Evolutionary conservation across 1,284 basidiomycete species (phyloP), one percentile per base, ranked within the genome.

Genomic region (Singerocomus inundabilis): DNA sequence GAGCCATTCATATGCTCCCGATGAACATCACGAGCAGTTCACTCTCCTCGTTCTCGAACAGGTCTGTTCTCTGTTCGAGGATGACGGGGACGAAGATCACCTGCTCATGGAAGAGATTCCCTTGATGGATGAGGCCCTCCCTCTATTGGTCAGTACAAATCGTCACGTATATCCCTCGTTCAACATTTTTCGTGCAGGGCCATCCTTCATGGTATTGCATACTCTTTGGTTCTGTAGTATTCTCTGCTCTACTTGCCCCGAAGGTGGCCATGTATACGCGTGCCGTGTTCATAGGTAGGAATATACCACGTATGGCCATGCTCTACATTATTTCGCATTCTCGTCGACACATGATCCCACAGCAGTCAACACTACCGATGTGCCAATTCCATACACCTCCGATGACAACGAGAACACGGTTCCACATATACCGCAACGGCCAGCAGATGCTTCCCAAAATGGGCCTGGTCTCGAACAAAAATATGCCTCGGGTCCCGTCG

Each of bases 71-170:
- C 13, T 28, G 15, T 47, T 47, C 6, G 55, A 58, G 18, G 52
- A 60, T n/a, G 65, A 65, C 15, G 64, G 65, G 38, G 60, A 62
- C 15, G 63, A 63, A 25, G 59, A 56, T 5, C 59, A 61, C 16
- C 37, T 48, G 56, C 10, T 57, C 49, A 9, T 59, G 65, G 54
- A 57, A 55, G 48, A 58, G 39, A 28, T 69, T 74, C 33, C 81
- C 84, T 0, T 88, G 85, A 85, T 88, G 82, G 78, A 85, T 71
- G 64, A 70, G 74, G 42, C 85, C 87, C 7, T 84, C 85, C 0
- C 74, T 84, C 0, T 77, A 74, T 69, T 90, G 88, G 87, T 87
- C 57, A 55, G 79, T 71, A 1, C 33, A 11, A 40, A 16, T 45
- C 35, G 36, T 30, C 15, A 34, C 26, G n/a, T 42, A 26, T 35